phyloP scores from a whole-genome alignment of 768 basidiomycete genomes.

The Pulveroboletus ravenelii region DNA sequence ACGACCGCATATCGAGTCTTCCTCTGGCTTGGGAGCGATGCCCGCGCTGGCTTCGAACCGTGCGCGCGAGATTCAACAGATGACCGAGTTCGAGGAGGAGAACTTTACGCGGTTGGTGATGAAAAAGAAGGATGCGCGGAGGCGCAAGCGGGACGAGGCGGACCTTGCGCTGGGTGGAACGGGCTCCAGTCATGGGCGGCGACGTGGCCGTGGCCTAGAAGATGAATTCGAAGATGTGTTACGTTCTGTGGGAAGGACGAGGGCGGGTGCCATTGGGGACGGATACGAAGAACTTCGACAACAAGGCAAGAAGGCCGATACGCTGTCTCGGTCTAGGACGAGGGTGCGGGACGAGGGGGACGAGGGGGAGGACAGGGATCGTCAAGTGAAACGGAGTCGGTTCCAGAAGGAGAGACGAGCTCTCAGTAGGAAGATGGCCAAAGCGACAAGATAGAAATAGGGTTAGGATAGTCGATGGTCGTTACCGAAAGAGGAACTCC shows the following conservation, averaged over 20 bases:
- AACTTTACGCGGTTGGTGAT: slow-evolving; percentile 89
- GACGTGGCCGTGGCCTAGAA: slow-evolving; percentile 65
- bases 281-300: slow-evolving; percentile 80
- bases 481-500: background rate
- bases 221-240: slow-evolving; percentile 85
- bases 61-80: slow-evolving; percentile 71
- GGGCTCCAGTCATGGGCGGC: slow-evolving; percentile 47
- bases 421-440: slow-evolving; percentile 28
- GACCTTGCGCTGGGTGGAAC: slow-evolving; percentile 83
- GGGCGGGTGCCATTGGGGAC: slow-evolving; percentile 45
- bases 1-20: slow-evolving; percentile 65
- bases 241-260: slow-evolving; percentile 48
- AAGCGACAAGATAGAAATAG: slow-evolving; percentile 13
- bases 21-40: slow-evolving; percentile 64
- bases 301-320: slow-evolving; percentile 58
- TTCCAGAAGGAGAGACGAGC: slow-evolving; percentile 42
- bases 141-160: slow-evolving; percentile 75
- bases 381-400: slow-evolving; percentile 33
- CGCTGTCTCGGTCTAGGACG: slow-evolving; percentile 54
- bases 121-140: slow-evolving; percentile 79
- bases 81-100: slow-evolving; percentile 90
- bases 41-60: slow-evolving; percentile 56
- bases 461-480: no score
- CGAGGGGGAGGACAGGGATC: slow-evolving; percentile 29
- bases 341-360: slow-evolving; percentile 27